Evolutionary conservation across 306 rosid species (phyloP).

Genomic region (Calophaca sinica): DNA sequence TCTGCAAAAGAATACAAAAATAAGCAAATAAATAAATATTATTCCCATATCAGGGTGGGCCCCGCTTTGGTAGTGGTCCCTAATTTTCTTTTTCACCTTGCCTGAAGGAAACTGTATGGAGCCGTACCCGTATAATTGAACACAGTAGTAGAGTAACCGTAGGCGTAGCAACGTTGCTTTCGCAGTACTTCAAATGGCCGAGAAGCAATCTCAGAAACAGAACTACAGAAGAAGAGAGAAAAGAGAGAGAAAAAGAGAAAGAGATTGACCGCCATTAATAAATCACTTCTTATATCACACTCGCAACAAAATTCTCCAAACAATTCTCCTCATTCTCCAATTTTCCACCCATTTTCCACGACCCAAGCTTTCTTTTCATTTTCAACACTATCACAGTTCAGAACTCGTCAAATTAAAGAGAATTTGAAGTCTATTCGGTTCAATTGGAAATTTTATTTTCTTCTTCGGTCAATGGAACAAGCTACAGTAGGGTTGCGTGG

Average conservation of each 20-base stretch:
- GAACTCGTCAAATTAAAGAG: constrained; percentile 28
- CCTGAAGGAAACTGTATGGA: constrained; percentile 53
- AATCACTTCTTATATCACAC: constrained; percentile 29
- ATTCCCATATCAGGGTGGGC: constrained; percentile 30
- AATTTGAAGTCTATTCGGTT: constrained; percentile 38
- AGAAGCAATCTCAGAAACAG: constrained; percentile 53
- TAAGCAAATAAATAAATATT: not conserved
- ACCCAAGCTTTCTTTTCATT: not conserved
- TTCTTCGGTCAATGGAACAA: constrained; percentile 61
- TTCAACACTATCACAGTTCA: constrained; percentile 33
- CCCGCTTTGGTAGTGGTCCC: constrained; percentile 50
- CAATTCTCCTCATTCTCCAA: not conserved
- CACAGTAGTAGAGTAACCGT: constrained; percentile 44
- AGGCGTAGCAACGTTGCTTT: constrained; percentile 69
- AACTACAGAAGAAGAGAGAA: constrained; percentile 46
- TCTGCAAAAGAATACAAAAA: not conserved
- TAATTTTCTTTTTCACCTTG: constrained; percentile 1
- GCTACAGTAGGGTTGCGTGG: constrained; percentile 53
- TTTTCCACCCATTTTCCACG: not conserved
- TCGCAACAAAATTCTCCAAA: not conserved
- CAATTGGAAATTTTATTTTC: constrained; percentile 27
- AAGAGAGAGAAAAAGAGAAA: constrained; percentile 4
- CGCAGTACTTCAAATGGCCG: constrained; percentile 68
- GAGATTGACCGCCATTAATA: constrained; percentile 74
- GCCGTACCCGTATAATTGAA: constrained; percentile 54